Base-by-base conservation (phyloP, 768 basidiomycete genomes). In the Amanita subjunquillea region DNA sequence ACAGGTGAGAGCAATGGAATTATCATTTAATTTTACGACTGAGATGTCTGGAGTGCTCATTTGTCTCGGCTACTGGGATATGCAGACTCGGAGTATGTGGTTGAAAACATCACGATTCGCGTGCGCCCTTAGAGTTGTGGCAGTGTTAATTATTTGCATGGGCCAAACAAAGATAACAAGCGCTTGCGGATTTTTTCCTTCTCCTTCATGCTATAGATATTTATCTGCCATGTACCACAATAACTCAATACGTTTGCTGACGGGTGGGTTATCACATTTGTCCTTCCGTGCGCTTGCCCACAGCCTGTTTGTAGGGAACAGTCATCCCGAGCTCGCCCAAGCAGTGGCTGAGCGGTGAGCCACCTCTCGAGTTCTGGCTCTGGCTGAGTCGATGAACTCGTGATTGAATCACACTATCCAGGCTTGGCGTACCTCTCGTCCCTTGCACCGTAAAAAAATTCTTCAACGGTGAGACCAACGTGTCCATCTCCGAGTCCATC, bases 341-440 rank as follows among this genome's bases (percentile, higher is more conserved):
- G 77, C 84, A 56, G 92, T 99, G 71, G 89, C 91, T 63, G 91
- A 96, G 79, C 86, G 91, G 95, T 96, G 79, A 85, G 94, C 78
- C 71, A 72, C 73, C 69, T 70, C 72, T 71, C 68, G 62, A 64
- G 63, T 63, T 65, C 66, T 66, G 64, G 65, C 65, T 62, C 58
- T 65, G 64, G 57, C 53, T 56, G 57, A 67, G 69, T 72, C 72
- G 70, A 72, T 66, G 70, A 69, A 72, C 73, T 70, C 70, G 69
- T 75, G 67, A 76, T 72, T 72, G 66, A 70, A 70, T 64, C 66
- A 67, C 64, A 60, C 62, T 62, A 47, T 55, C 56, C 75, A 98
- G 95, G 71, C 87, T 99, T 59, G 85, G 88, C 62, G 83, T 93
- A 49, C 82, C 86, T 56, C 80, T 97, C 56, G 86, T 85, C 51